Evolutionary conservation across 1,139 yeast genomes (phyloP), one percentile per base, ranked within the genome.

Genomic region (Kodamaea plutei): DNA sequence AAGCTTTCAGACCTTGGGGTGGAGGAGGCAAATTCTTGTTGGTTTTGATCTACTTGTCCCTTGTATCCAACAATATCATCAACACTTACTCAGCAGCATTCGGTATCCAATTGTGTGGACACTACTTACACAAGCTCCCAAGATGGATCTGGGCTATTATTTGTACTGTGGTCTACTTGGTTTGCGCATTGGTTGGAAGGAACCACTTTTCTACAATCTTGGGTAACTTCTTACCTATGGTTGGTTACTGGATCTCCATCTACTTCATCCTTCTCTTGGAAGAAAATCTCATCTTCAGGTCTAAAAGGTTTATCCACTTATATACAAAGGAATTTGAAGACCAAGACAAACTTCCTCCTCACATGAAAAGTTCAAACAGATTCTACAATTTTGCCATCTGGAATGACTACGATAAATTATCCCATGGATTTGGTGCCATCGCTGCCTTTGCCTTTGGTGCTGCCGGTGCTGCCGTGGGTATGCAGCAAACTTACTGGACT

Each of bases 201-300:
- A 64, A 83, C 54, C 76, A 79, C 45, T 83, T 88, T 52, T 70
- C 88, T 27, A 69, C 78, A 4, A 85, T 87, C 39, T 64, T 88
- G 49, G 77, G 88, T n/a, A 88, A 87, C 50, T 88, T 88, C 61
- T 64, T 88, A 44, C 96, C 96, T 7, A 87, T 88, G 96, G 76
- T 88, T 38, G 95, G 95, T 1, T 88, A 88, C 59, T 88, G 96
- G 96, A 74, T 84, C 32, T 78, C 91, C 32, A 84, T 88, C 63
- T 88, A 87, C 56, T 76, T 83, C 47, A 73, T 76, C 16, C 58
- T 87, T 31, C 57, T 87, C 27, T 40, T 84, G 3, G 89, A 84
- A 47, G 96, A 88, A 51, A 84, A 84, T 47, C 35, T 71, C 5
- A 69, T 87, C 13, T 87, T 87, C 59, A 72, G 95, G 51, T 69